These are phyloP conservation scores for Micromonas commoda DNA, from an alignment of 139 green algal genomes.

Conservation along the genomic window DNA sequence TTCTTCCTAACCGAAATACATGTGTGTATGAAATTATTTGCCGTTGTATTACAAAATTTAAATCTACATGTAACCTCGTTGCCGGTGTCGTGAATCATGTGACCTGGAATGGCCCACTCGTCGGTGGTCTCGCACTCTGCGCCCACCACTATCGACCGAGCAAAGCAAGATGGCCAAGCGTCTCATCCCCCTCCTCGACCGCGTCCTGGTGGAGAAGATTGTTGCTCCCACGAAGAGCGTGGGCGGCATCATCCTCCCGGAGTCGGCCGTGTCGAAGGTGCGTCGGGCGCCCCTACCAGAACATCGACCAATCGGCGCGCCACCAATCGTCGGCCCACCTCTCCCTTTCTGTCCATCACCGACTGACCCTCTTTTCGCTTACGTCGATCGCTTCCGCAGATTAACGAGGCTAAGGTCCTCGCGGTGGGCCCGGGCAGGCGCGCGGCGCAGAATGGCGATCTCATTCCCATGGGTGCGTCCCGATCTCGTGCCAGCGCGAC, in stretches of 20 bases:
- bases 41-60: too few species aligned
- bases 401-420: conserved; percentile 85
- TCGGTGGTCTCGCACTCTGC: too few species aligned
- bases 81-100: too few species aligned
- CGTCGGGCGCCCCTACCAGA: neutral
- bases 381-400: conserved; percentile 43
- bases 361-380: neutral
- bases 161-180: neutral
- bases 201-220: conserved; percentile 86
- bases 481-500: conserved; percentile 66
- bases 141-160: too few species aligned
- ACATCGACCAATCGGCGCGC: neutral
- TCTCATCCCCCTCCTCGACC: conserved; percentile 58
- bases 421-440: conserved; percentile 81
- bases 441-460: conserved; percentile 7
- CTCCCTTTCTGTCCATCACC: neutral
- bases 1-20: too few species aligned
- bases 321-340: neutral
- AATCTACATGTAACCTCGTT: too few species aligned
- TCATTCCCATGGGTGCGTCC: conserved; percentile 14
- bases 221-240: conserved; percentile 65
- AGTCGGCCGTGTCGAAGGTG: conserved; percentile 43
- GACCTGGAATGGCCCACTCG: too few species aligned
- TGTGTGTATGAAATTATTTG: too few species aligned
- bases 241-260: conserved; percentile 87